Base-by-base conservation (phyloP, 2,329 filamentous ascomycete species). In the Epichloe amarillans region DNA sequence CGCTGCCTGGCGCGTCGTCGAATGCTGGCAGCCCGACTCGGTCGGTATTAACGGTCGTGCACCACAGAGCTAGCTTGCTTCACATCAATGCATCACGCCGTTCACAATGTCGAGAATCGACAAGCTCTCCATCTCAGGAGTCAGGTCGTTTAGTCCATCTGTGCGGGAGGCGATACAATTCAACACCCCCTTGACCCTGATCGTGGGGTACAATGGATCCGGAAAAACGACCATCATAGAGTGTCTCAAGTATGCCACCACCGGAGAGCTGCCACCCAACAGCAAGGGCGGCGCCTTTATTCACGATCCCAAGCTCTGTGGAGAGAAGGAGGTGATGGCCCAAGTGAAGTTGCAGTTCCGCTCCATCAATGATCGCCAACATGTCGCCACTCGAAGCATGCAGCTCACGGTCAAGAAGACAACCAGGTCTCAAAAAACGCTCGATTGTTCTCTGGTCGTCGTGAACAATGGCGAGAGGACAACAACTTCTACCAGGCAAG, bases 181-280 rank as follows among this genome's bases (percentile, higher is more conserved):
- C 66, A 83, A 89, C 57, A 85, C 87, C 0, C 94, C 93, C 26
- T 76, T 98, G 51, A 98, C 93, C 12, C 77, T 98, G 55, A 98
- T 98, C 58, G 94, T 98, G 52, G 93, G 93, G 52, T 88, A 89
- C 69, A 98, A 98, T 71, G 93, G 93, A 50, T 97, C 91, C 1
- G 93, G 93, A 55, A 98, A 98, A 72, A 98, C 93, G 10, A 97
- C 93, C 52, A 95, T 98, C 63, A 98, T 98, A 68, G 93, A 98
- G 68, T 95, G 89, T 65, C 84, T 98, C 62, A 96, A 96, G 65
- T 98, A 96, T 81, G 90, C 88, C 49, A 96, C 94, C 17, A 96
- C 90, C 7, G 94, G 93, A 51, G 86, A 94, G 61, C 78, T 95
- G 46, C 93, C 93, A 1, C 88, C 93, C 35, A 95, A 96, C 72